Evolutionary conservation across 2,329 filamentous ascomycete genomes (phyloP).

Genomic region (Aspergillus carbonarius): DNA sequence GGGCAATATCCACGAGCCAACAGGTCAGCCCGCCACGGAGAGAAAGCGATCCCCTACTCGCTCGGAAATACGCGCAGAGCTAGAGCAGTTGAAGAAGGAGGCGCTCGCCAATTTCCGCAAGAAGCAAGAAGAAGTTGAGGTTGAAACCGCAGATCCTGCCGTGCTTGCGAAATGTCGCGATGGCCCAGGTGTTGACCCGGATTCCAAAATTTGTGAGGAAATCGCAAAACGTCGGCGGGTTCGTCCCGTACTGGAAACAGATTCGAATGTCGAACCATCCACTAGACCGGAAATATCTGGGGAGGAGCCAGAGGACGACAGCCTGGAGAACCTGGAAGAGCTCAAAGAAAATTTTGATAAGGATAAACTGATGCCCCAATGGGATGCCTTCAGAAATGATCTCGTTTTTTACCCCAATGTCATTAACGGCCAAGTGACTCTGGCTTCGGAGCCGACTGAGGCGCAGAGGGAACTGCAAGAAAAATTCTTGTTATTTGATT

Average conservation of each 20-base stretch:
- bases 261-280: neutral
- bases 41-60: neutral
- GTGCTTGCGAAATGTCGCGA: conserved; percentile 23
- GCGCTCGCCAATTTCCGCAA: conserved; percentile 18
- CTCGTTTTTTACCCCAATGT: conserved; percentile 17
- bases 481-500: neutral
- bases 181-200: conserved; percentile 28
- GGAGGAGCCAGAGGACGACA: neutral
- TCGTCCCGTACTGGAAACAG: neutral
- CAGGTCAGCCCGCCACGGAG: neutral
- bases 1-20: neutral
- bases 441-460: conserved; percentile 13
- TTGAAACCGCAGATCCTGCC: conserved; percentile 19
- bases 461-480: conserved; percentile 8
- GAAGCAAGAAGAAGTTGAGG: neutral
- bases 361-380: conserved; percentile 1
- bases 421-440: conserved; percentile 10
- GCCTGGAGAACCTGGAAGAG: neutral
- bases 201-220: conserved; percentile 19
- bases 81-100: conserved; percentile 21
- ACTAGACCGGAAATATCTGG: neutral
- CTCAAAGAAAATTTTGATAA: neutral
- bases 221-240: conserved; percentile 14
- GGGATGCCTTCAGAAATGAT: conserved; percentile 16
- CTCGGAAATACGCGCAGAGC: conserved; percentile 18